Evolutionary conservation across 2,329 filamentous ascomycete species (phyloP), one percentile per base, ranked within the genome.

Genomic region (Chaetomium sp.): DNA sequence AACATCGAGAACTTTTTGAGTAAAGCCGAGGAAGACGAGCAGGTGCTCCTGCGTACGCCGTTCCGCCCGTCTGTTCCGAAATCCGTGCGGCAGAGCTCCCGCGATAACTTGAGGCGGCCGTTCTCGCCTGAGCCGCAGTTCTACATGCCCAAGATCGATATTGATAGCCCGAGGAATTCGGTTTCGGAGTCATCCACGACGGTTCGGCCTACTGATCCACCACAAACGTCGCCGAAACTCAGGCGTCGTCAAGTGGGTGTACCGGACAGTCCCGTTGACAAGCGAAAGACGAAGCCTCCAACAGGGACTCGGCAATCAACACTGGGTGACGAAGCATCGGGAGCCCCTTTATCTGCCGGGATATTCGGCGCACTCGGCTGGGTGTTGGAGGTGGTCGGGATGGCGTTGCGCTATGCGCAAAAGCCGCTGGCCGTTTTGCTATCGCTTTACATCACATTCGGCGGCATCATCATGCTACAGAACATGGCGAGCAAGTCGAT

Each of bases 401-500:
- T 84, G 53, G 79, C 84, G 2, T 75, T 89, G 49, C 74, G 77
- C 14, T 80, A 84, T 53, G 72, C 84, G 3, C 86, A 88, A 68
- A 83, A 80, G 45, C 78, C 88, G 0, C 71, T 90, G 32, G 82
- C 82, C 6, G 72, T 85, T 56, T 67, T 82, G 1, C 68, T 90
- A 10, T 78, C 85, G 10, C 66, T 83, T 45, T 86, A 86, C 65
- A 69, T 88, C 10, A 73, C 81, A 38, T 73, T 83, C 34, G 82
- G 83, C 49, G 73, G 79, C 19, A 68, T 82, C 49, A 79, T 85
- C 41, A 71, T 88, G 27, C 74, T 79, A 1, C 78, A 81, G 46
- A 86, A 84, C 65, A 78, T 86, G 65, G 68, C 87, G 35, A 84
- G 81, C 12, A 76, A 76, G 48, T 86, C 82, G 1, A 69, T 87